Percentiles rank a stretch among this genome's conserved stretches.
These are phyloP conservation scores for Elongisporangium undulatum DNA, from an alignment of 352 stramenopile genomes.

Conservation along the genomic window DNA sequence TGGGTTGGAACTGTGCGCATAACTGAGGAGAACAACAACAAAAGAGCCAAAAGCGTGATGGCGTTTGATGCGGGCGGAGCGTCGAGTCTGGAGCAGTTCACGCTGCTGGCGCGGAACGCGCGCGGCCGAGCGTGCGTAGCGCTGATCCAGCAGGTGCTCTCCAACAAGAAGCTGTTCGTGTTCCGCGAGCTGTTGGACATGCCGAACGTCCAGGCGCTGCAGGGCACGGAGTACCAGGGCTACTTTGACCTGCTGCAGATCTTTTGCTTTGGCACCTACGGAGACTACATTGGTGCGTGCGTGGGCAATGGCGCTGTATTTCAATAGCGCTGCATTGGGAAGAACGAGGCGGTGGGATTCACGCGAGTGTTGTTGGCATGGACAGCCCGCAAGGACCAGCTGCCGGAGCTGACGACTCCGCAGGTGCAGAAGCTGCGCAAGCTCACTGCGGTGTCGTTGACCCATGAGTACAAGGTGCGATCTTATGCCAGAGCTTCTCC, in stretches of 20 bases:
- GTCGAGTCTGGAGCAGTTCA: constrained; percentile 90
- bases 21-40: constrained; percentile 2
- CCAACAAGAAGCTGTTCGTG: constrained; percentile 91
- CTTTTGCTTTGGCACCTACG: constrained; percentile 89
- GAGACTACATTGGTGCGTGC: constrained; percentile 79
- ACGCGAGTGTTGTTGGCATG: not conserved
- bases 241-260: constrained; percentile 84
- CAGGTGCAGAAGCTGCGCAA: constrained; percentile 87
- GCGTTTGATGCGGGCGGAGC: constrained; percentile 62
- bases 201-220: constrained; percentile 86
- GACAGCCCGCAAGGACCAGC: constrained; percentile 46
- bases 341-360: not conserved
- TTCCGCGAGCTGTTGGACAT: constrained; percentile 92
- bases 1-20: not conserved
- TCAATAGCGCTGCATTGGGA: no score
- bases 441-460: constrained; percentile 85
- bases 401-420: constrained; percentile 61
- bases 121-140: constrained; percentile 87
- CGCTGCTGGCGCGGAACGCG: constrained; percentile 88
- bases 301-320: no score
- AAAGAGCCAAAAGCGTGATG: constrained; percentile 24
- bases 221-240: constrained; percentile 63
- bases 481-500: not conserved
- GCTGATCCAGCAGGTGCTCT: constrained; percentile 91
- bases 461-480: constrained; percentile 74